A percentile compares a stretch with the other conserved stretches of the same genome.
phyloP scores from a whole-genome alignment of 2,329 filamentous ascomycete genomes.

The Daldinia eschscholtzii region DNA sequence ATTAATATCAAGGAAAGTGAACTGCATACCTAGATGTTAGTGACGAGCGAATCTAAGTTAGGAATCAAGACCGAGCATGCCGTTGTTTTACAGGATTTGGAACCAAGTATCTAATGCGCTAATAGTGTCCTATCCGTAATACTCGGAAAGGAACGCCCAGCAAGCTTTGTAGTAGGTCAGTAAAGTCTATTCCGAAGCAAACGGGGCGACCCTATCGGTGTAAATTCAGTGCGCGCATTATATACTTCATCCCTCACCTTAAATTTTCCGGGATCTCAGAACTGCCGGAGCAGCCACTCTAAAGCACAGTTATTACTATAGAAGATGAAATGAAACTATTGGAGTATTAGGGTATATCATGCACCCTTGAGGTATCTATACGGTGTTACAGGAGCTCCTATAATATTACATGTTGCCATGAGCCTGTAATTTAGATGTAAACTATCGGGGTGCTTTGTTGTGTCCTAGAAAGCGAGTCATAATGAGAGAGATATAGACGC shows the following conservation, averaged over 20 bases:
- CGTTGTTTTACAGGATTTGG: too few species aligned
- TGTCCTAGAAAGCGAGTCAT: not conserved
- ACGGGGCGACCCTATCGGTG: too few species aligned
- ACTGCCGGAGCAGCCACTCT: not conserved
- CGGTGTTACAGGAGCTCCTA: not conserved
- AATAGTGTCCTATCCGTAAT: not conserved
- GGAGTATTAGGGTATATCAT: not conserved
- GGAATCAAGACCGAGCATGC: not conserved
- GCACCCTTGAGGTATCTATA: not conserved
- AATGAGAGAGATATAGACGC: not conserved
- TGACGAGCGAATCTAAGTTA: not conserved
- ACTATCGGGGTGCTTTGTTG: not conserved
- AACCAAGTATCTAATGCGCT: not conserved
- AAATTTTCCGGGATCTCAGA: not conserved
- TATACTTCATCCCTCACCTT: not conserved
- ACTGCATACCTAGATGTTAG: slow-evolving; percentile 1
- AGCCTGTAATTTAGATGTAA: not conserved
- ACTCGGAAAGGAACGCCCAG: not conserved
- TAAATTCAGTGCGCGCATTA: not conserved
- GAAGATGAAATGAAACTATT: not conserved
- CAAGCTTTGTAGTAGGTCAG: too few species aligned
- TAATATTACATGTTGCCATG: not conserved
- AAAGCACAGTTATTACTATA: not conserved
- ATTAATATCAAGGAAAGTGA: not conserved
- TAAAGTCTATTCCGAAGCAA: not conserved